phyloP scores from a whole-genome alignment of 2,329 filamentous ascomycete species.

The Aspergillus tanneri region DNA sequence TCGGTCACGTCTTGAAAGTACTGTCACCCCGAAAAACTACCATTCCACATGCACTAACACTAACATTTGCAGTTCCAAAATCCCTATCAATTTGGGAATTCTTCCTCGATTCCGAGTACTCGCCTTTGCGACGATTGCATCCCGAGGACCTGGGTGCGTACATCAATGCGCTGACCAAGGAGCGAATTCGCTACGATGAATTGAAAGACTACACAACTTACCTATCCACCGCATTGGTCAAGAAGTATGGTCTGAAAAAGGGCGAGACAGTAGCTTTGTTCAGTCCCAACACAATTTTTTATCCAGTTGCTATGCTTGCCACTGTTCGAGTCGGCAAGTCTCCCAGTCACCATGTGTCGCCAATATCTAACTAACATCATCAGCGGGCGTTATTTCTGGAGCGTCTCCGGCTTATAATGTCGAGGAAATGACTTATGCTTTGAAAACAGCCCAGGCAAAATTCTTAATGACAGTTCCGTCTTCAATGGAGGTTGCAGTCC shows the following conservation, averaged over 20 bases:
- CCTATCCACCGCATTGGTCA: slow-evolving; percentile 60
- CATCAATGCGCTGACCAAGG: slow-evolving; percentile 58
- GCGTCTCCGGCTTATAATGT: slow-evolving; percentile 65
- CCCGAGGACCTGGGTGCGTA: slow-evolving; percentile 44
- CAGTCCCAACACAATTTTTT: slow-evolving; percentile 66
- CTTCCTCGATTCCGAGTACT: slow-evolving; percentile 57
- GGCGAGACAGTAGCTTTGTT: slow-evolving; percentile 62
- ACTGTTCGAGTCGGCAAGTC: slow-evolving; percentile 49
- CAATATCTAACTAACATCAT: not conserved
- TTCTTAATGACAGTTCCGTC: slow-evolving; percentile 59
- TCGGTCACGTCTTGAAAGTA: slow-evolving; percentile 3
- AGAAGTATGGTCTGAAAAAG: slow-evolving; percentile 53
- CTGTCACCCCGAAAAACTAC: not conserved
- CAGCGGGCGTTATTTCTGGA: slow-evolving; percentile 57
- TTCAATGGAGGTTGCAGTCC: slow-evolving; percentile 55
- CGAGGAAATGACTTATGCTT: slow-evolving; percentile 66
- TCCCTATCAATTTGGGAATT: slow-evolving; percentile 56
- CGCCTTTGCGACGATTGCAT: slow-evolving; percentile 46
- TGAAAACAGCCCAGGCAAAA: slow-evolving; percentile 58
- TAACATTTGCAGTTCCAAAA: slow-evolving; percentile 12
- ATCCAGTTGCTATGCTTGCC: slow-evolving; percentile 62
- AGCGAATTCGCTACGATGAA: slow-evolving; percentile 58
- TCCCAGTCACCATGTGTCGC: not conserved
- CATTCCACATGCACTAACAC: not conserved
- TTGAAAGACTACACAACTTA: slow-evolving; percentile 58